phyloP scores from a whole-genome alignment of 108 stramenopile genomes.

The Nitzschia sp. region DNA sequence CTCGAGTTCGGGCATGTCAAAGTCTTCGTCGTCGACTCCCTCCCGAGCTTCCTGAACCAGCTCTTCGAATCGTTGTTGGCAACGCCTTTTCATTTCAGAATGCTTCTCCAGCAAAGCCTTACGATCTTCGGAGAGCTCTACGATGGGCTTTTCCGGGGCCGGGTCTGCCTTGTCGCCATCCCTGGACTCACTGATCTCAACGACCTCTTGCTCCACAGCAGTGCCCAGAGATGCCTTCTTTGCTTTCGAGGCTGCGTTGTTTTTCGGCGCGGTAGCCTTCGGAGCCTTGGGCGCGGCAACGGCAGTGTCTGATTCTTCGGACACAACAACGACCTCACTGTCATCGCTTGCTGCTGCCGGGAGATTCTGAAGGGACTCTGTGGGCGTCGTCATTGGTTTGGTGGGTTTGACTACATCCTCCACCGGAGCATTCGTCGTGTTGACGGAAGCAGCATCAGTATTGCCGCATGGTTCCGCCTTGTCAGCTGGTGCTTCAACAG shows the following conservation, averaged over 20 bases:
- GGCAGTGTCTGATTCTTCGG: neutral
- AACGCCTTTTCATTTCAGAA: slow-evolving; percentile 12
- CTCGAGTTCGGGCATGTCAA: slow-evolving; percentile 10
- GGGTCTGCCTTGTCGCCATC: neutral
- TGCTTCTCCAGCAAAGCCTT: slow-evolving; percentile 18
- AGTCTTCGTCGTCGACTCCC: slow-evolving; percentile 19
- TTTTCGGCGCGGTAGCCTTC: no score
- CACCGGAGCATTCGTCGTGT: no score
- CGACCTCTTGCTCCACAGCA: neutral
- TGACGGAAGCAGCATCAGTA: no score
- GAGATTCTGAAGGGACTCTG: neutral
- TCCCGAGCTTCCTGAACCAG: slow-evolving; percentile 7
- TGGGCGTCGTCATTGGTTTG: neutral
- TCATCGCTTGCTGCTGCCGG: neutral
- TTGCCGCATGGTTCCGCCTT: no score
- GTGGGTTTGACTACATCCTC: neutral
- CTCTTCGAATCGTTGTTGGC: slow-evolving; percentile 11
- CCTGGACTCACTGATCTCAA: neutral
- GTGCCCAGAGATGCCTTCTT: no score
- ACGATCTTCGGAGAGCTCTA: neutral
- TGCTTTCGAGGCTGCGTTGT: no score
- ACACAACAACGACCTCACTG: neutral
- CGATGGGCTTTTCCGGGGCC: neutral
- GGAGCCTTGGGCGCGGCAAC: no score
- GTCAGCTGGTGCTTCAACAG: no score